Conservation (phyloP, 805 yeast genomes). For the Alloascoidea hylecoeti region DNA sequence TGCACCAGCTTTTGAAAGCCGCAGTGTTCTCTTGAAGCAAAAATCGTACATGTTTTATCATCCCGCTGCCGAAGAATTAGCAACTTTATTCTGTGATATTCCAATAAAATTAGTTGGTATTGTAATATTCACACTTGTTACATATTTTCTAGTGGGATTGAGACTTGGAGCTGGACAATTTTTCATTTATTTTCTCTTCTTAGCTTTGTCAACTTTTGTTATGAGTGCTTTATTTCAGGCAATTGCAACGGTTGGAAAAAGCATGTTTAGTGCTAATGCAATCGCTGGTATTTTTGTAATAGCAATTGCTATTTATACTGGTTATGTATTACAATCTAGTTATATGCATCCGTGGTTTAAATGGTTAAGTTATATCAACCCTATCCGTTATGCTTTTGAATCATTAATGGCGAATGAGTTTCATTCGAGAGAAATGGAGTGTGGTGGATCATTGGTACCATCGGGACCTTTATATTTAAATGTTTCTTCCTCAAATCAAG, state of each 20-base stretch:
- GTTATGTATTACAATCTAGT: slow-evolving; percentile 42
- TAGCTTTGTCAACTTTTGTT: slow-evolving; percentile 26
- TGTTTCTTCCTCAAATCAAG: slow-evolving; percentile 22
- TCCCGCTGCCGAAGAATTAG: slow-evolving; percentile 62
- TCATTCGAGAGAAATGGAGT: slow-evolving; percentile 36
- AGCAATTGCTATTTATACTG: slow-evolving; percentile 40
- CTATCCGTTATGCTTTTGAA: slow-evolving; percentile 46
- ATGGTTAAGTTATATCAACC: slow-evolving; percentile 48
- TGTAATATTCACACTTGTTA: slow-evolving; percentile 28
- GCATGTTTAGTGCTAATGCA: slow-evolving; percentile 41
- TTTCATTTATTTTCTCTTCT: slow-evolving; percentile 33
- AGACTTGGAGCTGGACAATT: slow-evolving; percentile 36
- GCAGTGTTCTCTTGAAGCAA: slow-evolving; percentile 58
- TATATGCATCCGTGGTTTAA: slow-evolving; percentile 61
- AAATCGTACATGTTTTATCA: slow-evolving; percentile 58
- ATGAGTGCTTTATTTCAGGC: slow-evolving; percentile 39
- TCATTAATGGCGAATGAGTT: slow-evolving; percentile 54
- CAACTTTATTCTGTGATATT: slow-evolving; percentile 42
- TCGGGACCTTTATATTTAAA: slow-evolving; percentile 37
- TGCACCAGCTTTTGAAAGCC: slow-evolving; percentile 28
- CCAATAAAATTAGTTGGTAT: slow-evolving; percentile 41
- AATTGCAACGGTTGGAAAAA: slow-evolving; percentile 34
- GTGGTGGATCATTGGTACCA: slow-evolving; percentile 40
- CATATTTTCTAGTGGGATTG: slow-evolving; percentile 44
- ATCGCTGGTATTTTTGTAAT: slow-evolving; percentile 43